These are phyloP conservation scores for Xylaria digitata DNA, from an alignment of 2,329 filamentous ascomycete genomes.

Conservation along the genomic window DNA sequence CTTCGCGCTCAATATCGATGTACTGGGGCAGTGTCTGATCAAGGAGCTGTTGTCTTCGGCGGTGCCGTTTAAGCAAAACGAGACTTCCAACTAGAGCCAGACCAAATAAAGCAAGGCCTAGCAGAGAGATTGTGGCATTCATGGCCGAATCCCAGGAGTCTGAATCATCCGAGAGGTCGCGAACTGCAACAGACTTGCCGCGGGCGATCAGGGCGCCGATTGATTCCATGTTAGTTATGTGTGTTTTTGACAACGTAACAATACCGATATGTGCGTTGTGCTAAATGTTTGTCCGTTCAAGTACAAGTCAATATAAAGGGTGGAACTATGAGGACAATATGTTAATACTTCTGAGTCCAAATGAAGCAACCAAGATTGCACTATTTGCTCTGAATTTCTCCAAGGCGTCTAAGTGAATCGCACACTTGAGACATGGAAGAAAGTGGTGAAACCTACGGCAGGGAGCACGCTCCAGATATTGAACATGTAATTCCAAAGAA, in stretches of 20 bases:
- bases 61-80: slow-evolving; percentile 76
- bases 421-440: slow-evolving; percentile 20
- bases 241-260: slow-evolving; percentile 37
- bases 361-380: slow-evolving; percentile 2
- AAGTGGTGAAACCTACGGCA: slow-evolving; percentile 44
- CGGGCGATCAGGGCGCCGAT: slow-evolving; percentile 55
- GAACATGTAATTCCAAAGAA: slow-evolving; percentile 51
- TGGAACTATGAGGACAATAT: slow-evolving; percentile 26
- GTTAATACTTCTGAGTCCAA: slow-evolving; percentile 14
- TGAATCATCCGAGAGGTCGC: slow-evolving; percentile 53
- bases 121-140: slow-evolving; percentile 81
- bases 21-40: slow-evolving; percentile 75
- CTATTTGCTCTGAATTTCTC: slow-evolving; percentile 3
- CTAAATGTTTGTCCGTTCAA: slow-evolving; percentile 43
- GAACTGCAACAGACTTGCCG: slow-evolving; percentile 57
- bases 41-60: slow-evolving; percentile 59
- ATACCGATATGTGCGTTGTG: slow-evolving; percentile 40
- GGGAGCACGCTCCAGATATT: slow-evolving; percentile 47
- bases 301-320: slow-evolving; percentile 30
- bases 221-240: slow-evolving; percentile 47
- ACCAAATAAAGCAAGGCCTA: slow-evolving; percentile 80
- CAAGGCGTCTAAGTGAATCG: slow-evolving; percentile 7
- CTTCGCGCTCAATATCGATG: slow-evolving; percentile 67
- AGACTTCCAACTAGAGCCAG: slow-evolving; percentile 76
- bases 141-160: slow-evolving; percentile 70